Evolutionary conservation across 2,329 filamentous ascomycete genomes (phyloP).

Genomic region (Colletotrichum nymphaeae): DNA sequence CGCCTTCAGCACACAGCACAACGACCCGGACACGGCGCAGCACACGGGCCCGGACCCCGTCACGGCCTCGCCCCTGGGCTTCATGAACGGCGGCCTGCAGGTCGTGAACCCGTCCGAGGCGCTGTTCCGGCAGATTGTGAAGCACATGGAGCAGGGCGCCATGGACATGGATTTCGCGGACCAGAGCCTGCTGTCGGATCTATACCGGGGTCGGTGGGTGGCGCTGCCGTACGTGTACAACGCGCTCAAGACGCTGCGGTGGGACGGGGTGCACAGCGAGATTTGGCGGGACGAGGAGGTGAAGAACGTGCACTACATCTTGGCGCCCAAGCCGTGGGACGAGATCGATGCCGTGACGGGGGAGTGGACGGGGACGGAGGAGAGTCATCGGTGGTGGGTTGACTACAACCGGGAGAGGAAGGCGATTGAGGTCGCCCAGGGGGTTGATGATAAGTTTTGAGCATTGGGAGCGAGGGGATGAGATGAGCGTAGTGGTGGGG

Average conservation of each 20-base stretch:
- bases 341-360: slow-evolving; percentile 56
- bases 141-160: slow-evolving; percentile 60
- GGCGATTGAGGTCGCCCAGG: slow-evolving; percentile 50
- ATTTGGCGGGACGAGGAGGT: slow-evolving; percentile 70
- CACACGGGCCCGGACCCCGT: slow-evolving; percentile 55
- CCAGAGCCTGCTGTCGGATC: slow-evolving; percentile 66
- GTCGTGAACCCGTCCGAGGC: slow-evolving; percentile 64
- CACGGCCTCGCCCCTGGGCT: slow-evolving; percentile 57
- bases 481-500: background rate
- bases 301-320: slow-evolving; percentile 72
- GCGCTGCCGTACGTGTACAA: slow-evolving; percentile 71
- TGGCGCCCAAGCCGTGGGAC: slow-evolving; percentile 72
- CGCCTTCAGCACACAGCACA: slow-evolving; percentile 67
- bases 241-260: slow-evolving; percentile 70
- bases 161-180: slow-evolving; percentile 68
- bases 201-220: slow-evolving; percentile 68
- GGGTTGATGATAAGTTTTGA: slow-evolving; percentile 50
- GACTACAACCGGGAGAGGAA: slow-evolving; percentile 59
- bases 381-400: slow-evolving; percentile 68
- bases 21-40: slow-evolving; percentile 58
- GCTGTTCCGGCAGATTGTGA: slow-evolving; percentile 62
- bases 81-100: slow-evolving; percentile 67
- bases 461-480: too few relatives aligned
- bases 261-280: slow-evolving; percentile 61
- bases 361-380: slow-evolving; percentile 56